phyloP scores from a whole-genome alignment of 2,329 filamentous ascomycete species.

The Arthrobotrys entomopaga region DNA sequence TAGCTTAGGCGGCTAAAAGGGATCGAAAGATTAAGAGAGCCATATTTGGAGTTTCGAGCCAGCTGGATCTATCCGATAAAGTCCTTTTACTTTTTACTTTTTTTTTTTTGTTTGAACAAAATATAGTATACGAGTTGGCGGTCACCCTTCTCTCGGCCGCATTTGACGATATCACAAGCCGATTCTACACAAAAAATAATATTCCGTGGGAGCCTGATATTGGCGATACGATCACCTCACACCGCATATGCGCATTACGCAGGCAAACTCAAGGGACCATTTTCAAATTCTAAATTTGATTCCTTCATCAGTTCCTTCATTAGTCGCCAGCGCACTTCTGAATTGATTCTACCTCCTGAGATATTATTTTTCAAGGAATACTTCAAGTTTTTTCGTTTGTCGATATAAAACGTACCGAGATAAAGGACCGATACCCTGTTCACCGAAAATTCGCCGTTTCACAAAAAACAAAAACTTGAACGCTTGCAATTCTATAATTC shows the following conservation, averaged over 20 bases:
- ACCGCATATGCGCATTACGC: slow-evolving; percentile 39
- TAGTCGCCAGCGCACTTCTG: too few species aligned
- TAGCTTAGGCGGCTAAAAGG: slow-evolving; percentile 2
- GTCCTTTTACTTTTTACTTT: slow-evolving; percentile 1
- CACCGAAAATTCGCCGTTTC: slow-evolving; percentile 44
- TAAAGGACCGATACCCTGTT: neutral
- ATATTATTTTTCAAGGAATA: neutral
- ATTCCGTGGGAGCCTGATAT: slow-evolving; percentile 16
- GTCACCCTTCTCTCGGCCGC: neutral
- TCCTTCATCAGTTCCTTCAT: too few species aligned
- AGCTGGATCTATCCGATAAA: neutral
- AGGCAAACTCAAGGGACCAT: neutral
- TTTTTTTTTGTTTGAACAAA: neutral
- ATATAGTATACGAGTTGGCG: slow-evolving; percentile 7
- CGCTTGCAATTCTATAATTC: too few species aligned
- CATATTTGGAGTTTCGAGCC: neutral
- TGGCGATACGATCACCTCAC: slow-evolving; percentile 34
- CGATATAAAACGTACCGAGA: slow-evolving; percentile 5
- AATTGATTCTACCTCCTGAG: neutral
- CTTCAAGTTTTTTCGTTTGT: too few species aligned
- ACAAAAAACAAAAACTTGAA: neutral
- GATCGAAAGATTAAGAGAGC: neutral
- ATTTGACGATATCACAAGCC: slow-evolving; percentile 38
- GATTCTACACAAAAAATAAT: slow-evolving; percentile 9
- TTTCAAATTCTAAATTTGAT: neutral